Evolutionary conservation across 2,329 filamentous ascomycete genomes (phyloP).

Genomic region (Myriosclerotinia scirpicola): DNA sequence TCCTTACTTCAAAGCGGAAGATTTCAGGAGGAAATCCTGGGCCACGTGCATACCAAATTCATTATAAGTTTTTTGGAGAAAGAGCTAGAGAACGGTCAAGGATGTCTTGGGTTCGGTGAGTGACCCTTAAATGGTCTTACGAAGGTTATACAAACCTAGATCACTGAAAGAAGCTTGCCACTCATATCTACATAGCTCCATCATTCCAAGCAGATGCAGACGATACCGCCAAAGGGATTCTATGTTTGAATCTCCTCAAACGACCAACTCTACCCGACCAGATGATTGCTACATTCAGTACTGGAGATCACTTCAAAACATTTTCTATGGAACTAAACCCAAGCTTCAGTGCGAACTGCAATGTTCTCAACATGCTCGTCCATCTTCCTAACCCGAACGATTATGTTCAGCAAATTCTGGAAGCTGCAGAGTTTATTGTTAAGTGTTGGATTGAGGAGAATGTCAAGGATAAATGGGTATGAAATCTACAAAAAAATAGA

Average conservation of each 20-base stretch:
- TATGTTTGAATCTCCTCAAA: neutral
- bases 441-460: neutral
- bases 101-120: too few species aligned
- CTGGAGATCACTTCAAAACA: conserved; percentile 8
- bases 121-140: too few species aligned
- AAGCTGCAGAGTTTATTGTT: neutral
- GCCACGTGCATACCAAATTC: too few species aligned
- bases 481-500: neutral
- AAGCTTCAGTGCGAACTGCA: neutral
- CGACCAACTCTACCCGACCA: neutral
- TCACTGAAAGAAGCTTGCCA: too few species aligned
- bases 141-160: too few species aligned
- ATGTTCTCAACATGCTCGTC: too few species aligned
- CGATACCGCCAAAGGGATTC: conserved; percentile 19
- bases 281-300: conserved; percentile 13
- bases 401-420: neutral
- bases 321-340: conserved; percentile 4
- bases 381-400: too few species aligned
- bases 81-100: too few species aligned
- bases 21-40: too few species aligned
- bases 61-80: too few species aligned
- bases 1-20: too few species aligned
- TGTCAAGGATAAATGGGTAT: conserved; percentile 7
- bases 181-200: too few species aligned
- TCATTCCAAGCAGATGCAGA: neutral